Evolutionary conservation across 2,329 filamentous ascomycete species (phyloP), one percentile per base, ranked within the genome.

Genomic region (Sporothrix protearum): DNA sequence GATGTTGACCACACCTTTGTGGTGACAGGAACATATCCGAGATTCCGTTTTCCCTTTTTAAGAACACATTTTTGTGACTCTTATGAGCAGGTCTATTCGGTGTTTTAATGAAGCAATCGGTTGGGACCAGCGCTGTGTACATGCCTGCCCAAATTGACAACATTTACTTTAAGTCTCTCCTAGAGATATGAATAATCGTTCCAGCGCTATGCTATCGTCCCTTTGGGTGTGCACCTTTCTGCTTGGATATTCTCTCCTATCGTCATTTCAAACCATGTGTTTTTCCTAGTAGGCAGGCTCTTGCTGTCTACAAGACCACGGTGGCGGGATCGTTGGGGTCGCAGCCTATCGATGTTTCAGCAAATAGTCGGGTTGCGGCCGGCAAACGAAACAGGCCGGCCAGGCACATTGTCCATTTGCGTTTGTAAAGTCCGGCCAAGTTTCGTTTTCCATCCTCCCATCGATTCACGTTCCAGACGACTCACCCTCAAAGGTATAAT

Each of bases 401-500:
- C 14, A 47, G 12, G 3, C 12, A 19, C 12, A 19, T 47, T 3
- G 42, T 16, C 42, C 14, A 19, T 19, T 59, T 19, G 1, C 42
- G 6, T 47, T 47, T 14, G 14, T 19, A 47, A 47, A 47, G 14
- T 47, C 42, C 55, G 28, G 55, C 55, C 25, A 33, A 19, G 12
- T 42, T 19, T 12, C n/a, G 19, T 25, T 59, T 59, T 59, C 10
- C 3, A 8, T 36, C 33, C 33, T 36, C 33, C 33, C 4, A n/a
- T n/a, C 8, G 8, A 36, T n/a, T 42, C 9, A 36, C 14, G 33
- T 59, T 16, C 30, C 14, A 10, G 25, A 28, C 70, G 25, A 28
- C 70, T 77, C 69, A 82, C 83, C 81, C 33, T 83, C 81, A 73
- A 85, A 84, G 10, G 79, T 78, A 74, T 83, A 83, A 68, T 84